phyloP scores from a whole-genome alignment of 805 yeast genomes.

The Yarrowia keelungensis region DNA sequence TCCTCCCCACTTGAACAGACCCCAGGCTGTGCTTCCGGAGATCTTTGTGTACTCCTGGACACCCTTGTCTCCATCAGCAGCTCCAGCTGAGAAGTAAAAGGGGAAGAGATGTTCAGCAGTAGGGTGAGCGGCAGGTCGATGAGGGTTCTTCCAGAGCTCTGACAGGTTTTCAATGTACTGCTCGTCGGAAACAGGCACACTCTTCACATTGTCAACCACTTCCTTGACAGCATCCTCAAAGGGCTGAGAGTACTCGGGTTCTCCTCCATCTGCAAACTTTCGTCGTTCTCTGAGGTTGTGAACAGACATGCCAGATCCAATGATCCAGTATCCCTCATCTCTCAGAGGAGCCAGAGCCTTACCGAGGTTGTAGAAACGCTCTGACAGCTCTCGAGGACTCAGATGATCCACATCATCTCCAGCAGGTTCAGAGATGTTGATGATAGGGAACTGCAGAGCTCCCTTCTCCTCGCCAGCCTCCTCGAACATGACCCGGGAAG shows the following conservation, averaged over 20 bases:
- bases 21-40: conserved; percentile 19
- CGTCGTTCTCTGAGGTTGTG: conserved; percentile 70
- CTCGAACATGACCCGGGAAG: conserved; percentile 73
- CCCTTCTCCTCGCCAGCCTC: conserved; percentile 47
- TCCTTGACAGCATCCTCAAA: conserved; percentile 58
- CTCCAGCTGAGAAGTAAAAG: conserved; percentile 65
- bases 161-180: conserved; percentile 50
- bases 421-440: conserved; percentile 53
- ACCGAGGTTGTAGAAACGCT: conserved; percentile 59
- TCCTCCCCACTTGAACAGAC: conserved; percentile 31
- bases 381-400: conserved; percentile 42
- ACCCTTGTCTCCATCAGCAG: conserved; percentile 46
- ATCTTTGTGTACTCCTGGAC: conserved; percentile 24
- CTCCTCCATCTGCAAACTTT: conserved; percentile 43
- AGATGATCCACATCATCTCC: conserved; percentile 51
- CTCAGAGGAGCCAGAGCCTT: conserved; percentile 60
- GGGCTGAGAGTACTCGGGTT: conserved; percentile 58
- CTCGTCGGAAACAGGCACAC: conserved; percentile 50
- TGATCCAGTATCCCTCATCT: conserved; percentile 58
- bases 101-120: conserved; percentile 79
- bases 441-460: conserved; percentile 51
- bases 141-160: conserved; percentile 52
- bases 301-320: conserved; percentile 81
- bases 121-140: conserved; percentile 65
- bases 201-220: conserved; percentile 29